Evolutionary conservation across 495 filamentous ascomycete genomes (phyloP).

Genomic region (Pseudotulostoma volvatum): DNA sequence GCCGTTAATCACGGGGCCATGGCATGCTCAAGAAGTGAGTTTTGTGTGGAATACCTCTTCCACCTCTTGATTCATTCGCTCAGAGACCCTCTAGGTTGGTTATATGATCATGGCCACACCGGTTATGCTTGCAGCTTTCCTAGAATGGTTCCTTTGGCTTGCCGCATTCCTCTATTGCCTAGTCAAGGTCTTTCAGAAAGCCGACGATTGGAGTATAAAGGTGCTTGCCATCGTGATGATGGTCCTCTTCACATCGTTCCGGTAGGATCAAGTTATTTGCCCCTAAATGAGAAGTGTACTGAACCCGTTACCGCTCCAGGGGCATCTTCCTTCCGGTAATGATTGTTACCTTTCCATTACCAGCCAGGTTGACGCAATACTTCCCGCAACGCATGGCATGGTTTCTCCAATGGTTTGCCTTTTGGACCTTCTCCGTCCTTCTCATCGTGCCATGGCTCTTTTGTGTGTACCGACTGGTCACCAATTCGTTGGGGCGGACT

Average conservation of each 20-base stretch:
- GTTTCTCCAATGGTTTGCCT: constrained; percentile 86
- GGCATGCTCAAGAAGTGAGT: constrained; percentile 53
- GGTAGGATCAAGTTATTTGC: constrained; percentile 50
- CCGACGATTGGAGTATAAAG: constrained; percentile 68
- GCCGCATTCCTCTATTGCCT: constrained; percentile 86
- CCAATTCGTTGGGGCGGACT: constrained; percentile 63
- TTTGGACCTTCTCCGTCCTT: constrained; percentile 81
- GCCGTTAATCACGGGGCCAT: constrained; percentile 22
- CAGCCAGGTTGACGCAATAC: constrained; percentile 46
- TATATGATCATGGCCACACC: constrained; percentile 71
- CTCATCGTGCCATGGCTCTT: constrained; percentile 83
- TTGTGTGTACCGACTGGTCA: constrained; percentile 80
- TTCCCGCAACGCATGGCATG: constrained; percentile 51
- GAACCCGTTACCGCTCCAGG: too few relatives aligned
- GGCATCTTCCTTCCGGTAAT: constrained; percentile 83
- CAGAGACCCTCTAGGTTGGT: constrained; percentile 51
- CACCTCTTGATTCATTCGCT: too few relatives aligned
- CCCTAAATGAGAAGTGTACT: too few relatives aligned
- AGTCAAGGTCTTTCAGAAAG: constrained; percentile 75
- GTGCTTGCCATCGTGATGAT: constrained; percentile 63
- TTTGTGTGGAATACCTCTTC: not conserved
- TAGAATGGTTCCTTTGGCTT: constrained; percentile 94
- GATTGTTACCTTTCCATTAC: constrained; percentile 84
- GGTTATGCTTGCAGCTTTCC: constrained; percentile 66
- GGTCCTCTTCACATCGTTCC: constrained; percentile 51